Conservation (phyloP, 495 filamentous ascomycete genomes). For the Extremus antarcticus region DNA sequence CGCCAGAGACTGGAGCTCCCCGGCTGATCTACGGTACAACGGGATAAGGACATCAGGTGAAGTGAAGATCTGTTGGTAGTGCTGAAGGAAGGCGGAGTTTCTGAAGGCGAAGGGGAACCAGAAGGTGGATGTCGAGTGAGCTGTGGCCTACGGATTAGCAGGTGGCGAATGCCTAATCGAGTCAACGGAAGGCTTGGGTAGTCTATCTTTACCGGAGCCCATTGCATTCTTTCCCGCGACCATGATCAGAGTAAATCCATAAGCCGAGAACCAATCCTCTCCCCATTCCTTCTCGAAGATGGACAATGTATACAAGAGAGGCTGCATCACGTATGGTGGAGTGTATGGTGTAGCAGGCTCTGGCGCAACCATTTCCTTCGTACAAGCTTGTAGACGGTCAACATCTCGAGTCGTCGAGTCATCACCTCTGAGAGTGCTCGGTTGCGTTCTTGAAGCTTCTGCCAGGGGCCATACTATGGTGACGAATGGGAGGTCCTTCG, state of each 20-base stretch:
- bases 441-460: neutral
- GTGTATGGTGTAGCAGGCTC: neutral
- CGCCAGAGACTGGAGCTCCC: neutral
- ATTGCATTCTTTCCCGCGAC: neutral
- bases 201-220: neutral
- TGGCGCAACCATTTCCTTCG: neutral
- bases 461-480: neutral
- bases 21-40: neutral
- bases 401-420: neutral
- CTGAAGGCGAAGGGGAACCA: neutral
- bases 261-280: neutral
- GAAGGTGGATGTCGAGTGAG: neutral
- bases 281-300: neutral
- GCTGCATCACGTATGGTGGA: neutral
- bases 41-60: neutral
- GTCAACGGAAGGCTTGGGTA: neutral
- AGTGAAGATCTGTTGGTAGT: neutral
- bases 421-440: neutral
- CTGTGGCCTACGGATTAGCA: neutral
- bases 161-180: neutral
- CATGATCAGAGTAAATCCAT: neutral
- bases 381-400: neutral
- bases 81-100: neutral
- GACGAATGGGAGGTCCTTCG: neutral
- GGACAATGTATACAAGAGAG: neutral